Percentiles rank a stretch among this genome's conserved stretches.
Evolutionary conservation across 768 basidiomycete species (phyloP).

Genomic region (Phaeotremella skinneri): DNA sequence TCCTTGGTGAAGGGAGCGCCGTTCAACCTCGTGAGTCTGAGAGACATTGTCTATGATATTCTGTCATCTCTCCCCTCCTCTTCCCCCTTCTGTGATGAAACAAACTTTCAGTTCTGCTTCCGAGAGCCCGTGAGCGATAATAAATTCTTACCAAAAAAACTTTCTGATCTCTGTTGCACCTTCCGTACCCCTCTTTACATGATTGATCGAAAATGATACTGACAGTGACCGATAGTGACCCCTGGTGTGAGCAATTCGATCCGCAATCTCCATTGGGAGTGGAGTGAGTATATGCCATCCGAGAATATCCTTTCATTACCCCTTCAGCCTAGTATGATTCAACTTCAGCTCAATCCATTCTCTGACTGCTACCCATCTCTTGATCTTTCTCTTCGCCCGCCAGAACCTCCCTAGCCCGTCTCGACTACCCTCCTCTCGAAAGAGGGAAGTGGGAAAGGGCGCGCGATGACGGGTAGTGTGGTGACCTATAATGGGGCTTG

Average conservation of each 20-base stretch:
- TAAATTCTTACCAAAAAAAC: slow-evolving; percentile 43
- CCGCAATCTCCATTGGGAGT: too few relatives aligned
- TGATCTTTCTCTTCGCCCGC: slow-evolving; percentile 18
- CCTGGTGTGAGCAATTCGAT: too few relatives aligned
- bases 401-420: slow-evolving; percentile 23
- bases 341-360: slow-evolving; percentile 52
- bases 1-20: not conserved
- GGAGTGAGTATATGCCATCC: slow-evolving; percentile 8
- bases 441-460: slow-evolving; percentile 5
- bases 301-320: not conserved
- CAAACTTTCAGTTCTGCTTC: slow-evolving; percentile 50
- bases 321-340: slow-evolving; percentile 36
- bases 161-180: slow-evolving; percentile 27
- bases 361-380: slow-evolving; percentile 32
- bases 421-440: slow-evolving; percentile 9
- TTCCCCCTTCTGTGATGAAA: slow-evolving; percentile 35
- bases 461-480: slow-evolving; percentile 28
- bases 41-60: not conserved
- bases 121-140: slow-evolving; percentile 48
- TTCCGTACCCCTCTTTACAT: slow-evolving; percentile 6
- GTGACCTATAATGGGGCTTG: slow-evolving; percentile 21
- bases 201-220: too few relatives aligned
- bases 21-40: not conserved
- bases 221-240: too few relatives aligned
- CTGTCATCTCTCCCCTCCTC: slow-evolving; percentile 3